Evolutionary conservation across 768 basidiomycete species (phyloP), one percentile per base, ranked within the genome.

Genomic region (Lactarius hatsudake): DNA sequence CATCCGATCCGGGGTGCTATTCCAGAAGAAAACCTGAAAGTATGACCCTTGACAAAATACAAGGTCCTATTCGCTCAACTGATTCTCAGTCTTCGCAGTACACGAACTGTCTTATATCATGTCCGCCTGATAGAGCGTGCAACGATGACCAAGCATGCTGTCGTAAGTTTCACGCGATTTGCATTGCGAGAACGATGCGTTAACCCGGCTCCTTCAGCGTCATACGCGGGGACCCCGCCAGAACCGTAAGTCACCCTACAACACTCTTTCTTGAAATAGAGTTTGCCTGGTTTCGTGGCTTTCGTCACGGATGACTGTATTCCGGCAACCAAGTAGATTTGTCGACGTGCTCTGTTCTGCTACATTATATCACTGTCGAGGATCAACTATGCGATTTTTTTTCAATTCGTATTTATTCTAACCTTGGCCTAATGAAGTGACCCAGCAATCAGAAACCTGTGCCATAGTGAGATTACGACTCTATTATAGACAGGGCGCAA

Each of bases 101-200:
- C 65, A 83, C 85, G 5, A 83, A 82, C 17, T 93, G 91, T 75
- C 80, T 93, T 63, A 87, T 93, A 67, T 71, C 85, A 23, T 93
- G 91, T 71, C 90, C 90, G 7, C 74, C 83, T 12, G 89, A 90
- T 73, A 82, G 83, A 65, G 83, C 81, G 42, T 93, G 92, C 72
- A 79, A 88, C 72, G 86, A 87, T 17, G 87, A 91, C 73, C 87
- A 91, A 68, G 85, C 89, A 1, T 93, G 91, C 75, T 93, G 91
- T 75, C 91, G 90, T 92, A 75, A 79, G 90, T 84, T 48, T 20
- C 12, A 56, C 26, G n/a, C 28, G 6, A 5, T 36, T 4, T 28
- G 3, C 45, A 8, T 18, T 45, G 10, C 8, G 4, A 45, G 28
- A 23, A 59, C 48, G 34, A 5, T 48, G 36, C 32, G n/a, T 58